Evolutionary conservation across 768 basidiomycete genomes (phyloP).

Genomic region (Lentinula raphanica): DNA sequence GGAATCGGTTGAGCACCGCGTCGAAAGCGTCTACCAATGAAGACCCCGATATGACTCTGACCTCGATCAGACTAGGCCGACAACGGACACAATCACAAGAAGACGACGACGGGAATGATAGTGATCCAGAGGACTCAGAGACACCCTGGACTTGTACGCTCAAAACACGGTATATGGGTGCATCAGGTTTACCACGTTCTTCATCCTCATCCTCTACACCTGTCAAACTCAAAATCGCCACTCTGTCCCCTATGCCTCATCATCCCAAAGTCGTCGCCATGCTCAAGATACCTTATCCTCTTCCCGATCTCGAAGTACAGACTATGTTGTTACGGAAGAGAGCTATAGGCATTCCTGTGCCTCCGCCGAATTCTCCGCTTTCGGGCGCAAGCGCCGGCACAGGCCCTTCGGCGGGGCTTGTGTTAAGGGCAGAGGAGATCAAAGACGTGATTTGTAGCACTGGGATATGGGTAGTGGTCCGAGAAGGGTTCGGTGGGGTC

Average conservation of each 20-base stretch:
- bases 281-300: constrained; percentile 85
- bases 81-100: constrained; percentile 10
- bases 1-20: neutral
- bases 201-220: constrained; percentile 1
- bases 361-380: constrained; percentile 10
- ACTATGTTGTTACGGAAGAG: constrained; percentile 49
- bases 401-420: constrained; percentile 35
- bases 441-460: constrained; percentile 89
- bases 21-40: neutral
- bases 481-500: constrained; percentile 90
- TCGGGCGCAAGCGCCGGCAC: neutral
- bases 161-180: constrained; percentile 46
- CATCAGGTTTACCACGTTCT: neutral
- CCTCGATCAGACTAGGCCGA: neutral
- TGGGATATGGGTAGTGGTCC: constrained; percentile 84
- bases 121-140: constrained; percentile 94
- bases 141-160: constrained; percentile 94
- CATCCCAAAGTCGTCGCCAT: constrained; percentile 93
- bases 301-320: constrained; percentile 78
- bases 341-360: constrained; percentile 29
- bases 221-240: constrained; percentile 65
- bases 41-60: neutral
- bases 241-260: constrained; percentile 87
- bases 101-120: constrained; percentile 64
- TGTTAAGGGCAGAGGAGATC: constrained; percentile 85